Evolutionary conservation across 768 basidiomycete species (phyloP).

Genomic region (Calocybe cyanea): DNA sequence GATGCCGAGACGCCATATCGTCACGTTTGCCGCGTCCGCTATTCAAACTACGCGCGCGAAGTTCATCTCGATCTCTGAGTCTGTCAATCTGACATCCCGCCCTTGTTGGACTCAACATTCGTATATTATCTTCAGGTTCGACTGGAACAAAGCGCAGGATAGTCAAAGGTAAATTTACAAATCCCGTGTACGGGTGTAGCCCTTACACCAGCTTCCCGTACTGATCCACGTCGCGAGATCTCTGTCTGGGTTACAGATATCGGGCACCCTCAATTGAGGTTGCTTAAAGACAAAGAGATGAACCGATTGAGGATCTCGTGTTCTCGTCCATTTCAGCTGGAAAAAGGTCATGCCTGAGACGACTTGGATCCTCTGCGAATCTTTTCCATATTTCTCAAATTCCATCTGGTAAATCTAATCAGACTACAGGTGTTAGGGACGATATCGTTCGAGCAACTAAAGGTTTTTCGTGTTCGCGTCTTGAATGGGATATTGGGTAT

Average conservation of each 20-base stretch:
- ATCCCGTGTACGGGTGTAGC: not conserved
- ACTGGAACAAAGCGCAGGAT: conserved; percentile 81
- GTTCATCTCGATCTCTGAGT: conserved; percentile 63
- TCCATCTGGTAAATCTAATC: conserved; percentile 12
- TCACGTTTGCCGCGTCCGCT: conserved; percentile 82
- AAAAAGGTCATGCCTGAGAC: conserved; percentile 12
- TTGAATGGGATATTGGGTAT: too few relatives aligned
- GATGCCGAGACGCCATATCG: too few relatives aligned
- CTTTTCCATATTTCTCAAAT: conserved; percentile 1
- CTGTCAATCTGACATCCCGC: conserved; percentile 6
- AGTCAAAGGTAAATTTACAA: conserved; percentile 68
- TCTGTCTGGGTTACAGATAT: conserved; percentile 91
- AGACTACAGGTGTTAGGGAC: conserved; percentile 90
- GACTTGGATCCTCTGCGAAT: conserved; percentile 10
- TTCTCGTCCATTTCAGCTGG: conserved; percentile 33
- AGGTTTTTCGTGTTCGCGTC: not conserved
- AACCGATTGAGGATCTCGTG: conserved; percentile 86
- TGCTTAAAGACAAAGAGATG: conserved; percentile 75
- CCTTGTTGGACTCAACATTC: too few relatives aligned
- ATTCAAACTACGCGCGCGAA: conserved; percentile 83
- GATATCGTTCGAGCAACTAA: conserved; percentile 62
- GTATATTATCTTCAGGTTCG: too few relatives aligned
- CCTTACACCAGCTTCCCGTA: conserved; percentile 15
- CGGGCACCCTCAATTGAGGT: conserved; percentile 84
- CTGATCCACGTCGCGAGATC: conserved; percentile 52